phyloP scores from a whole-genome alignment of 2,329 filamentous ascomycete species.

The Aspergillus sp. region DNA sequence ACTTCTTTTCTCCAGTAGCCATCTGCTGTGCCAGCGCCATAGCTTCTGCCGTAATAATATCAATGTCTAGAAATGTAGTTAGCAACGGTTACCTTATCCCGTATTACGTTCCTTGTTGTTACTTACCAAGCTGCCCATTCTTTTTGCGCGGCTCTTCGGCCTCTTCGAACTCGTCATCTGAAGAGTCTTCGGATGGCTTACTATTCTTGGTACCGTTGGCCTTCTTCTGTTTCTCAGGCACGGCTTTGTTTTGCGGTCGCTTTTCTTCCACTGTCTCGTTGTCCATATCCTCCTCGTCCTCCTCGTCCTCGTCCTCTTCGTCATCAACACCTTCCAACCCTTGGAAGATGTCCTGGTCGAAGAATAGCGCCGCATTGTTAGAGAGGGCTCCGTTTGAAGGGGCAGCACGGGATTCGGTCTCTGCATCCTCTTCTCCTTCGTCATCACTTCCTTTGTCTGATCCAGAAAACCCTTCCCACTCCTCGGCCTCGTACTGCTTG shows the following conservation, averaged over 20 bases:
- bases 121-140: conserved; percentile 46
- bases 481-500: conserved; percentile 76
- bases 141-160: conserved; percentile 40
- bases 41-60: conserved; percentile 98
- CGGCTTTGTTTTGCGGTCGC: conserved; percentile 18
- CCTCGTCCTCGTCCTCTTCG: conserved; percentile 53
- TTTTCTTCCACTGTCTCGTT: conserved; percentile 36
- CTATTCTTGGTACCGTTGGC: conserved; percentile 23
- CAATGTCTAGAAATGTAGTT: conserved; percentile 65
- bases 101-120: conserved; percentile 3
- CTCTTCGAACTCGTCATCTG: conserved; percentile 37
- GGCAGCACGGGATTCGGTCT: conserved; percentile 21
- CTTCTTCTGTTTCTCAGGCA: conserved; percentile 24
- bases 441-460: conserved; percentile 53
- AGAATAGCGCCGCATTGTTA: conserved; percentile 82
- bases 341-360: conserved; percentile 92
- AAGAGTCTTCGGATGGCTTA: conserved; percentile 30
- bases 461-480: conserved; percentile 86
- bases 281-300: conserved; percentile 50
- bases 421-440: conserved; percentile 61
- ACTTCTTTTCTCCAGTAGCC: conserved; percentile 79
- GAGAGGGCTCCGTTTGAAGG: conserved; percentile 59
- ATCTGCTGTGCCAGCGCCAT: conserved; percentile 96
- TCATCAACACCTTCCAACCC: conserved; percentile 66
- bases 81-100: conserved; percentile 21